Percentiles rank a stretch among this genome's conserved stretches.
Conservation (phyloP, 768 basidiomycete genomes). For the Leccinum arenicola region DNA sequence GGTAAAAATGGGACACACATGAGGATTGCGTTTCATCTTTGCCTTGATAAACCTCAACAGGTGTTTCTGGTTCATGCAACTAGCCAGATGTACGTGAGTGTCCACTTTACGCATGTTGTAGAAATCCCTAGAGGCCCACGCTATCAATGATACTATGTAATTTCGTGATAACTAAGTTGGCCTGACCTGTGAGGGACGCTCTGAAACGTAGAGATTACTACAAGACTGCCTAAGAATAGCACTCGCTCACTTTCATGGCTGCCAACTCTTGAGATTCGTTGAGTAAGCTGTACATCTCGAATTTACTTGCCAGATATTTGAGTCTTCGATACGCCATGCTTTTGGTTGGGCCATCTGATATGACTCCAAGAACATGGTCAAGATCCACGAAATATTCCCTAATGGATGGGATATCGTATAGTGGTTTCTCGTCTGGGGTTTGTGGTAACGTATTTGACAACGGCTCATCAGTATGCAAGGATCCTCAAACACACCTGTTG, state of each 20-base stretch:
- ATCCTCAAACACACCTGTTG: slow-evolving; percentile 6
- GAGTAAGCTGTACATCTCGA: slow-evolving; percentile 86
- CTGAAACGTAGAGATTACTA: slow-evolving; percentile 14
- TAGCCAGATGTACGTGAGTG: slow-evolving; percentile 98
- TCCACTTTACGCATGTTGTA: slow-evolving; percentile 99
- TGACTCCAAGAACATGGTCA: slow-evolving; percentile 86
- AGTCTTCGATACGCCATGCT: slow-evolving; percentile 91
- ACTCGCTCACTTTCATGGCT: slow-evolving; percentile 83
- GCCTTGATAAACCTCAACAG: slow-evolving; percentile 96
- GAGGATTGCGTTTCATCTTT: slow-evolving; percentile 89
- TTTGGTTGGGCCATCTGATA: slow-evolving; percentile 94
- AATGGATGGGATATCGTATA: slow-evolving; percentile 79
- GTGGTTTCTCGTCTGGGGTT: slow-evolving; percentile 47
- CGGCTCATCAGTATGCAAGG: background rate
- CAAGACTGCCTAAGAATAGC: background rate
- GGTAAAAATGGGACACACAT: slow-evolving; percentile 44
- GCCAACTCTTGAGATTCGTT: slow-evolving; percentile 93
- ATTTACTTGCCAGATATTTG: slow-evolving; percentile 90
- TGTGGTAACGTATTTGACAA: background rate
- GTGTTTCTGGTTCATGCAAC: slow-evolving; percentile 99
- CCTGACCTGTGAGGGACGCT: slow-evolving; percentile 33
- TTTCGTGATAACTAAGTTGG: background rate
- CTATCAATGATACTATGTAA: slow-evolving; percentile 3
- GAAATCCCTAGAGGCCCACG: slow-evolving; percentile 69
- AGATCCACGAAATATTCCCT: slow-evolving; percentile 96